phyloP scores from a whole-genome alignment of 345 rosid species.

The Euphorbia pulcherrima region DNA sequence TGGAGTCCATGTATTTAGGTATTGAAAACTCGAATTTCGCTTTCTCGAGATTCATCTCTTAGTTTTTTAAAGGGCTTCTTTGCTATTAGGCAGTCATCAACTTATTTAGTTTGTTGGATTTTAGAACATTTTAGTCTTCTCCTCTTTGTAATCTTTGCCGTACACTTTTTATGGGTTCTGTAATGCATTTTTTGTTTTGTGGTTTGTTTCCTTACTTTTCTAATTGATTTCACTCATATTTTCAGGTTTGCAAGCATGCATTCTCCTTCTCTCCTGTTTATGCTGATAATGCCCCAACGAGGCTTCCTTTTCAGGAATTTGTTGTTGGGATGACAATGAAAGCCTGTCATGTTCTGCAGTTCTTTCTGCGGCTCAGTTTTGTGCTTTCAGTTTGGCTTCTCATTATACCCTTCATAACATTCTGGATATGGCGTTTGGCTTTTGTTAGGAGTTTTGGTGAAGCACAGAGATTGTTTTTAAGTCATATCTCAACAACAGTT shows the following conservation, averaged over 20 bases:
- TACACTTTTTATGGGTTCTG: not conserved
- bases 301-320: constrained; percentile 99
- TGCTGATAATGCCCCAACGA: constrained; percentile 91
- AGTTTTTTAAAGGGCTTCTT: not conserved
- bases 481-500: constrained; percentile 77
- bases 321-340: constrained; percentile 92
- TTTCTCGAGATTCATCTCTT: not conserved
- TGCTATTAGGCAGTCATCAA: not conserved
- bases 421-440: constrained; percentile 96
- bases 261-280: constrained; percentile 96
- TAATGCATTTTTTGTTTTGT: not conserved
- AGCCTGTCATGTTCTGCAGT: constrained; percentile 87
- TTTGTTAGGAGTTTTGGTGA: constrained; percentile 90
- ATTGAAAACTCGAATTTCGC: not conserved
- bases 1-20: not conserved
- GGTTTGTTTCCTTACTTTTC: not conserved
- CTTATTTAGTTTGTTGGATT: not conserved
- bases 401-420: constrained; percentile 86
- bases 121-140: not conserved
- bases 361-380: constrained; percentile 85
- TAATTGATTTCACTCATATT: constrained; percentile 1
- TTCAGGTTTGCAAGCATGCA: constrained; percentile 93
- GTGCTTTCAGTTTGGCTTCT: constrained; percentile 97
- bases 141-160: not conserved
- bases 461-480: constrained; percentile 86